Evolutionary conservation across 2,329 filamentous ascomycete species (phyloP).

Genomic region (Pseudocercospora pini-densiflorae): DNA sequence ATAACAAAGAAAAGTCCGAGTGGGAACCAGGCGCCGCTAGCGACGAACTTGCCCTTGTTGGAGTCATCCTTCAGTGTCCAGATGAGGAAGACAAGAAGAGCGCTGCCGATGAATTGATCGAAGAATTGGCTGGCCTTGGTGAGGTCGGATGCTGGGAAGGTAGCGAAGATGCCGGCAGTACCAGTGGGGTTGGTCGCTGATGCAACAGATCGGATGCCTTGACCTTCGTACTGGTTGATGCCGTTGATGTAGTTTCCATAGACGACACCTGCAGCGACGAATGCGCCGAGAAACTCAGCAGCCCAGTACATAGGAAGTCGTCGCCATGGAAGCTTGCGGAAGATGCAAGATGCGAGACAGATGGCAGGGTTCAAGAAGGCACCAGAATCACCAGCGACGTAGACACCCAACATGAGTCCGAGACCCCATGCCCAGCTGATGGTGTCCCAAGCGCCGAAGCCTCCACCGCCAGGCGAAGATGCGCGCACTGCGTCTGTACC

Average conservation of each 20-base stretch:
- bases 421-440: constrained; percentile 58
- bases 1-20: constrained; percentile 68
- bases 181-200: constrained; percentile 62
- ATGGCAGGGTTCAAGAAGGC: constrained; percentile 64
- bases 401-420: constrained; percentile 68
- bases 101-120: constrained; percentile 69
- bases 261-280: constrained; percentile 57
- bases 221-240: constrained; percentile 61
- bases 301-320: constrained; percentile 70
- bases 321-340: constrained; percentile 70
- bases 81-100: constrained; percentile 71
- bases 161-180: constrained; percentile 65
- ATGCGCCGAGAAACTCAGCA: constrained; percentile 69
- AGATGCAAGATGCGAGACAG: constrained; percentile 71
- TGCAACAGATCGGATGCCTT: constrained; percentile 65
- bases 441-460: constrained; percentile 48
- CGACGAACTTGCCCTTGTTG: constrained; percentile 43
- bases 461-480: constrained; percentile 47
- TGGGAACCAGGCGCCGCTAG: constrained; percentile 56
- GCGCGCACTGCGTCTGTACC: constrained; percentile 33
- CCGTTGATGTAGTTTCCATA: constrained; percentile 59
- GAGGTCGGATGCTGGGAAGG: constrained; percentile 67
- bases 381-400: constrained; percentile 40
- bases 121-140: constrained; percentile 69
- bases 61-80: constrained; percentile 66